Conservation (phyloP, 495 filamentous ascomycete genomes). For the Lasiosphaeria hispida region DNA sequence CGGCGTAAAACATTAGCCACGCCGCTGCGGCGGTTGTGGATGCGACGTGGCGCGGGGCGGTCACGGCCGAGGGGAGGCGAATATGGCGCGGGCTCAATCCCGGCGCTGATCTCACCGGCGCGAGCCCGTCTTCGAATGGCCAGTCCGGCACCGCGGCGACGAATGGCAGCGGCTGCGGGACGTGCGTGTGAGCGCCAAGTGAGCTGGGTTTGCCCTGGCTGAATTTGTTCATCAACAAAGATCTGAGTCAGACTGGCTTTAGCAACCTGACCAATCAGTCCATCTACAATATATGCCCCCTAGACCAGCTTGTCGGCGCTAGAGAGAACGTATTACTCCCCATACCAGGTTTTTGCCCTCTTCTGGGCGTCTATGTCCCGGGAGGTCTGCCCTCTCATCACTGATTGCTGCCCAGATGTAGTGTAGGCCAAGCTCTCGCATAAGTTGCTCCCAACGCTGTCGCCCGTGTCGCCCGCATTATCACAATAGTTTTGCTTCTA, state of each 20-base stretch:
- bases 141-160: conserved; percentile 20
- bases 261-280: conserved; percentile 18
- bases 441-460: too few relatives aligned
- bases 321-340: too few relatives aligned
- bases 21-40: conserved; percentile 25
- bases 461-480: too few relatives aligned
- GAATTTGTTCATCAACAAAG: conserved; percentile 18
- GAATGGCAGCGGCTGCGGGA: conserved; percentile 11
- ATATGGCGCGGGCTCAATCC: conserved; percentile 22
- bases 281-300: too few relatives aligned
- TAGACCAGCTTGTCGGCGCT: too few relatives aligned
- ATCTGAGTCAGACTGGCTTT: conserved; percentile 16
- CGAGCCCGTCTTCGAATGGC: not conserved
- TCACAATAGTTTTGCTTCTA: too few relatives aligned
- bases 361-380: too few relatives aligned
- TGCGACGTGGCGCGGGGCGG: conserved; percentile 22
- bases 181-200: conserved; percentile 13
- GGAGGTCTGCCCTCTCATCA: too few relatives aligned
- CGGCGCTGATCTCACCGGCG: conserved; percentile 19
- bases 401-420: too few relatives aligned
- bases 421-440: too few relatives aligned
- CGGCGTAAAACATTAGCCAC: conserved; percentile 8
- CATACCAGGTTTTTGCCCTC: too few relatives aligned
- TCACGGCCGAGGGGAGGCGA: too few relatives aligned
- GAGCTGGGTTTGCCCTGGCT: conserved; percentile 15